phyloP scores from a whole-genome alignment of 441 rosid genomes.

The Gossypium lobatum region DNA sequence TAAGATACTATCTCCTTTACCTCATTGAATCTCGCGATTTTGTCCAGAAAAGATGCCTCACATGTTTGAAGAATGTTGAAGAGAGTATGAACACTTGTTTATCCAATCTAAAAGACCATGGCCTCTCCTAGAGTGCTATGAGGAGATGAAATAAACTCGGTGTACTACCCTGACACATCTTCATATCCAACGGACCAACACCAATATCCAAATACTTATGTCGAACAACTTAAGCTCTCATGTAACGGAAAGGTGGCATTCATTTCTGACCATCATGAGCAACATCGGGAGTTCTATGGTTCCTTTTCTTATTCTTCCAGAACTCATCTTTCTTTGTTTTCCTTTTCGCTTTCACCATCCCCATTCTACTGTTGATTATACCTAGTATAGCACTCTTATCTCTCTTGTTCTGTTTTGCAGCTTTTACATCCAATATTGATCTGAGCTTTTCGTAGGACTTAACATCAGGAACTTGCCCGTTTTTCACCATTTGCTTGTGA shows the following conservation, averaged over 20 bases:
- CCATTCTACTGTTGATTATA: slow-evolving; percentile 64
- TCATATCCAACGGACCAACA: not conserved
- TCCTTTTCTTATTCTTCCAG: slow-evolving; percentile 67
- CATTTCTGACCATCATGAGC: slow-evolving; percentile 1
- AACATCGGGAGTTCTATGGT: slow-evolving; percentile 21
- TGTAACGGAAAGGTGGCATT: not conserved
- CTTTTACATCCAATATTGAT: slow-evolving; percentile 66
- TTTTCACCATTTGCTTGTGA: slow-evolving; percentile 86
- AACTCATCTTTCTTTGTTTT: slow-evolving; percentile 82
- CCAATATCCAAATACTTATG: too few relatives aligned
- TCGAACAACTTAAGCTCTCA: not conserved
- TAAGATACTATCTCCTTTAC: too few relatives aligned
- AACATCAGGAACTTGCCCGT: slow-evolving; percentile 65
- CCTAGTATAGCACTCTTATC: slow-evolving; percentile 81
- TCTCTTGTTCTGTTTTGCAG: slow-evolving; percentile 54
- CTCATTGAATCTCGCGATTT: too few relatives aligned
- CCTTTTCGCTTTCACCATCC: slow-evolving; percentile 46
- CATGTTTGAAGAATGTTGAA: too few relatives aligned
- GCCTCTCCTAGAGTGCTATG: too few relatives aligned
- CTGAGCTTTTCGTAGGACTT: slow-evolving; percentile 78
- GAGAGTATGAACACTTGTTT: too few relatives aligned
- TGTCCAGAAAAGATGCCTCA: too few relatives aligned
- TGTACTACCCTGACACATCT: not conserved
- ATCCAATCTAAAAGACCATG: too few relatives aligned
- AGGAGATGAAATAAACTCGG: too few relatives aligned